Base-by-base conservation (phyloP, 1,284 basidiomycete genomes). In the Clitocybe nebularis region DNA sequence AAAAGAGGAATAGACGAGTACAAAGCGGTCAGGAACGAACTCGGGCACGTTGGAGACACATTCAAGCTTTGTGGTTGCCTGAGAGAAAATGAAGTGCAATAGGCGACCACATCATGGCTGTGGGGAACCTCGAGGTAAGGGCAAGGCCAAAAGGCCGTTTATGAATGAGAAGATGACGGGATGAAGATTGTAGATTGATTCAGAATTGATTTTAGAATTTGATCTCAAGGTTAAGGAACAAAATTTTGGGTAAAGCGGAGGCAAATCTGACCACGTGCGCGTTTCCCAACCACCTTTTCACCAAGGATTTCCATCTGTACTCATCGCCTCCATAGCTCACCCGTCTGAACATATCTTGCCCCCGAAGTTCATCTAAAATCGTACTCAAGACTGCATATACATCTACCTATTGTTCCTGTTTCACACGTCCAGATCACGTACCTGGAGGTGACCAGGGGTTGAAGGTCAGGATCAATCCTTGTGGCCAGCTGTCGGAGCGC, bases 211-310 rank as follows among this genome's bases (percentile, higher is more conserved):
- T 26, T 32, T 17, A n/a, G n/a, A n/a, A n/a, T n/a, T n/a, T n/a
- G n/a, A n/a, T n/a, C n/a, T n/a, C n/a, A n/a, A n/a, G n/a, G n/a
- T n/a, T n/a, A 32, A 32, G 29, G 29, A 32, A 32, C 29, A 32
- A 32, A 26, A 7, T 32, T 32, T 32, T 13, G 16, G 24, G 19
- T 16, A 28, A 30, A 29, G 17, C 49, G 51, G 51, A 52, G 47
- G 50, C 52, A 51, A 53, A 51, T 49, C 17, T 26, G 23, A 45
- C 44, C 51, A 53, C 53, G 51, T 53, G 53, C 43, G 22, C 45
- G 33, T 24, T 21, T 42, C 38, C 42, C 41, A 30, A 43, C 46
- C n/a, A n/a, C 37, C 34, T 33, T 45, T 40, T 34, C 26, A 38
- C 41, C 42, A 46, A 41, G 28, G 37, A 43, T 40, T 48, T 49